Base-by-base conservation (phyloP, 2,329 filamentous ascomycete species). In the Ceratocystis alfenasii region DNA sequence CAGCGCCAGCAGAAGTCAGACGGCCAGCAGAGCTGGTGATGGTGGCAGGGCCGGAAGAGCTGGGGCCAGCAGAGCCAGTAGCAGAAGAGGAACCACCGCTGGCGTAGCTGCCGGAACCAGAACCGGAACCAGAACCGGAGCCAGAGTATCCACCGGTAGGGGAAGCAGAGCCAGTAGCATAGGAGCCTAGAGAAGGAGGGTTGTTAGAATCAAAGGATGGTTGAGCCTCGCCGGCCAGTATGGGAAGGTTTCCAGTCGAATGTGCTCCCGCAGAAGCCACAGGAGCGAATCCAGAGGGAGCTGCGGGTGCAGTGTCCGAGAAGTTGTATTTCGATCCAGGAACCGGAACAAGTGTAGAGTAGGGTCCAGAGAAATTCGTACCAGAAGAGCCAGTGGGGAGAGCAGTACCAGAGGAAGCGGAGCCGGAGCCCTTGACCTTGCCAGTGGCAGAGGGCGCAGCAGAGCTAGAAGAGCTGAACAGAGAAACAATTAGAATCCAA, bases 11-110 rank as follows among this genome's bases (percentile, higher is more conserved):
- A 8, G 66, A 68, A 15, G 46, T 55, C 20, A 68, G 50, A 45
- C 66, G 66, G 33, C 63, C 64, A 7, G 66, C 66, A 12, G 60
- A 60, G n/a, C 63, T 65, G 41, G 66, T 68, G 28, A 62, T 46
- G 28, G 55, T 46, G 12, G 48, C 30, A 45, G 64, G 50, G 41
- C 61, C 57, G 28, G 62, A 25, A 7, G 65, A 44, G 45, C 44
- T 45, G 44, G 44, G 22, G 61, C 61, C 61, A 8, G 61, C 25
- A 30, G 61, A 63, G 25, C 61, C 44, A 33, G 61, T 63, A 5
- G 61, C 61, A 33, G 30, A 62, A 33, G n/a, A 30, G 22, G 20
- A 28, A 33, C 48, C 41, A 6, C 28, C 25, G 44, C 65, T 36
- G 44, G 48, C 20, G 8, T 41, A 8, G 22, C 36, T 62, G 41